phyloP scores from a whole-genome alignment of 202 grass and related monocot genomes.

The Panicum hallii region DNA sequence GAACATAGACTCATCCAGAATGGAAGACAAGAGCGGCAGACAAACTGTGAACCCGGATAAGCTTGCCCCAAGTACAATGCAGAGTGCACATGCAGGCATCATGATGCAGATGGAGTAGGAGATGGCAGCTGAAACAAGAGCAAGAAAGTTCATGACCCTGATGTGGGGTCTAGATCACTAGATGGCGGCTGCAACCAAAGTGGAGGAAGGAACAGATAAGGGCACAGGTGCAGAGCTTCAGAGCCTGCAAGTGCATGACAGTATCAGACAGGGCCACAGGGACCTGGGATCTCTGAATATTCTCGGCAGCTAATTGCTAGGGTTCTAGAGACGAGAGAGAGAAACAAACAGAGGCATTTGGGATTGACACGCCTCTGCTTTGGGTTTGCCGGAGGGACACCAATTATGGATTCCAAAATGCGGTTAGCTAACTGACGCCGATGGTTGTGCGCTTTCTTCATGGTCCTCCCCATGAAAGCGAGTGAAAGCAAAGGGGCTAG shows the following conservation, averaged over 20 bases:
- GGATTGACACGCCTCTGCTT: slow-evolving; percentile 14
- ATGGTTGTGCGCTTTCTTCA: slow-evolving; percentile 47
- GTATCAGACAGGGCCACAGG: background rate
- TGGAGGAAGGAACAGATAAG: background rate
- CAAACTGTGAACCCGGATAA: slow-evolving; percentile 6
- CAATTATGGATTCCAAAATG: slow-evolving; percentile 43
- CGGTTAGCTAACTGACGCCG: slow-evolving; percentile 59
- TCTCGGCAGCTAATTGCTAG: background rate
- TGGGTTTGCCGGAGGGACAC: slow-evolving; percentile 24
- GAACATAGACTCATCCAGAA: slow-evolving; percentile 17
- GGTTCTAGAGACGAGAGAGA: background rate
- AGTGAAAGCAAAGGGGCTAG: slow-evolving; percentile 21
- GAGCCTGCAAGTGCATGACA: background rate
- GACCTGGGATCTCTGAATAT: background rate
- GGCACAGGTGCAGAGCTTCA: background rate
- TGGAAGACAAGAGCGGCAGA: background rate
- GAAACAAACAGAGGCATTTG: background rate
- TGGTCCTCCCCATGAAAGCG: slow-evolving; percentile 60
- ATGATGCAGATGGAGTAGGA: background rate
- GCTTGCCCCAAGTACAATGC: background rate
- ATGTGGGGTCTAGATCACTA: background rate
- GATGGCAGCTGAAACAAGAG: background rate
- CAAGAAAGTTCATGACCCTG: background rate
- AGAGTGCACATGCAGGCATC: background rate
- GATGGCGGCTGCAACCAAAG: background rate